Evolutionary conservation across 345 rosid genomes (phyloP).

Genomic region (Carallia pectinifolia): DNA sequence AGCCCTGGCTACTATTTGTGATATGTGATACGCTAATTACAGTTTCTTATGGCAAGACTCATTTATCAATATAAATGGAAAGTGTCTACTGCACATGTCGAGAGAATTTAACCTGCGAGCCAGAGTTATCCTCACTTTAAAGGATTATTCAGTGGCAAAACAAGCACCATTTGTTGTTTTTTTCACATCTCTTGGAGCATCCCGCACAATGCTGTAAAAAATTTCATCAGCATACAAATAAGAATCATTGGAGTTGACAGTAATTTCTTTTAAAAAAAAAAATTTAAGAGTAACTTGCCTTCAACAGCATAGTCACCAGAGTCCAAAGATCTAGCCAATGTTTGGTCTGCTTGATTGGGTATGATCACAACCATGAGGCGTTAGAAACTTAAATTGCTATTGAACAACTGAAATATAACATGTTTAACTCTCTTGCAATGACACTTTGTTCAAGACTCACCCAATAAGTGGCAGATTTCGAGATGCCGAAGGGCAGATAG

Average conservation of each 20-base stretch:
- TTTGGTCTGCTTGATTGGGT: too few species aligned
- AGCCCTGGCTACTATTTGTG: conserved; percentile 69
- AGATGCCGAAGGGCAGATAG: too few species aligned
- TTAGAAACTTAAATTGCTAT: too few species aligned
- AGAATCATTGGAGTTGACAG: conserved; percentile 17
- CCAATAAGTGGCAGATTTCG: too few species aligned
- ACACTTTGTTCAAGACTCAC: too few species aligned
- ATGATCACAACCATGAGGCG: too few species aligned
- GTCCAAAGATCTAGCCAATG: too few species aligned
- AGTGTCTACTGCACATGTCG: neutral
- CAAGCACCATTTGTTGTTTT: conserved; percentile 68
- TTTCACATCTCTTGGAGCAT: conserved; percentile 65
- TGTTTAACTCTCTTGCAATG: too few species aligned
- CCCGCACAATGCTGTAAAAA: conserved; percentile 59
- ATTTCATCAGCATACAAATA: conserved; percentile 47
- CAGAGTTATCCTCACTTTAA: conserved; percentile 82
- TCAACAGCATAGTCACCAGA: too few species aligned
- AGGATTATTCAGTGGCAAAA: conserved; percentile 69
- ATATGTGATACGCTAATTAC: neutral
- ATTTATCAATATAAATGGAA: neutral
- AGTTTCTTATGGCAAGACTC: too few species aligned
- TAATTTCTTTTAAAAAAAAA: too few species aligned
- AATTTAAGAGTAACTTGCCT: conserved; percentile 50
- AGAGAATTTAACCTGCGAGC: conserved; percentile 67
- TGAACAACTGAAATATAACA: too few species aligned